Conservation (phyloP, 2,329 filamentous ascomycete genomes). For the Phialophora chinensis region DNA sequence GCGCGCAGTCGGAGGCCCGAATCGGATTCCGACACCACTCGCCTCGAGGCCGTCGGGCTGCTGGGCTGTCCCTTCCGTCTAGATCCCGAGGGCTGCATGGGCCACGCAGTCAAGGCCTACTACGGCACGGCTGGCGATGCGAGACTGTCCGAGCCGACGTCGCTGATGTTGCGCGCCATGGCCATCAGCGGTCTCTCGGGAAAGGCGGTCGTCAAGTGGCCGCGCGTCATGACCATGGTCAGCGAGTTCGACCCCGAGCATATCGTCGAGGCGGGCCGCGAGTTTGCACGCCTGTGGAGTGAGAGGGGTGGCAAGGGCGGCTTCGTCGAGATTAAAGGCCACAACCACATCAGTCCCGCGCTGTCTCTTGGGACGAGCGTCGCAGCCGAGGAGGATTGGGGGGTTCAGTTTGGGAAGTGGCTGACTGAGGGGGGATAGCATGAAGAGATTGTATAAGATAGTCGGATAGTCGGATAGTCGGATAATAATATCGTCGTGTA, state of each 20-base stretch:
- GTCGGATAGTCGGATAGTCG: no score
- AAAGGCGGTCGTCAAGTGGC: neutral
- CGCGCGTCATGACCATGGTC: conserved; percentile 8
- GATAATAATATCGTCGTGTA: no score
- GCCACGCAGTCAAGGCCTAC: neutral
- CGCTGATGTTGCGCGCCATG: neutral
- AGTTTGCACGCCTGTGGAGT: neutral
- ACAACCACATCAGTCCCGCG: conserved; percentile 28
- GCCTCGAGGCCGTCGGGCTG: neutral
- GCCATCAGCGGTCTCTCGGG: neutral
- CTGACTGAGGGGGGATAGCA: neutral
- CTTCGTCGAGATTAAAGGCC: conserved; percentile 4
- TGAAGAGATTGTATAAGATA: no score
- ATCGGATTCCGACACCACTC: neutral
- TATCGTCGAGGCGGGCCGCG: neutral
- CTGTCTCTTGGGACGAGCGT: conserved; percentile 19
- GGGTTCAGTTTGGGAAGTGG: conserved; percentile 11
- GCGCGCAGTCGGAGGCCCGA: neutral
- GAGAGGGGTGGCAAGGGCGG: neutral
- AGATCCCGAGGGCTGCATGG: conserved; percentile 1
- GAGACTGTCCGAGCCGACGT: neutral
- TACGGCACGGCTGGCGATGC: neutral
- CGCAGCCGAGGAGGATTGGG: conserved; percentile 20
- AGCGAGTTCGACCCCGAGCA: conserved; percentile 21
- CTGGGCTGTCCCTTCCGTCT: conserved; percentile 7